Percentiles rank a stretch among this genome's conserved stretches.
These are phyloP conservation scores for Trichosanthes truncata DNA, from an alignment of 306 rosid species.

Conservation along the genomic window DNA sequence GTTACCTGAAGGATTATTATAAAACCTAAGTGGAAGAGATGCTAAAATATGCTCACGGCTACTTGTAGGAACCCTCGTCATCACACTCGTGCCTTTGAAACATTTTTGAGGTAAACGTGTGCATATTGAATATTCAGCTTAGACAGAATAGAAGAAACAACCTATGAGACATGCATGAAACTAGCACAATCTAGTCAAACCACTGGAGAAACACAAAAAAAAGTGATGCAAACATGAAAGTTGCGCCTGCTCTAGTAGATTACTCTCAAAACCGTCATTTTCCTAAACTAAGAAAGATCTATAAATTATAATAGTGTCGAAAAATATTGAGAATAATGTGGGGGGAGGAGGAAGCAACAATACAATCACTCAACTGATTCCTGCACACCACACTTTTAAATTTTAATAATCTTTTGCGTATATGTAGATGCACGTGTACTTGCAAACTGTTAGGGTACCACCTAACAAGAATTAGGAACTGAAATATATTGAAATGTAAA, in stretches of 20 bases:
- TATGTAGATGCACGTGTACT: not conserved
- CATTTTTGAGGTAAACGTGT: not conserved
- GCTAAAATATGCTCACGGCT: not conserved
- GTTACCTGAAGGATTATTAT: not conserved
- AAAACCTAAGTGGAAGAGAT: not conserved
- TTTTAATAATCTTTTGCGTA: not conserved
- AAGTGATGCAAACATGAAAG: not conserved
- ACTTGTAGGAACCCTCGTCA: not conserved
- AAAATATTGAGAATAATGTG: not conserved
- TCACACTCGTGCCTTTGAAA: not conserved
- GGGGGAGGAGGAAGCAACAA: not conserved
- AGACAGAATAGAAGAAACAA: not conserved
- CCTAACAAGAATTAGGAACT: too few relatives aligned
- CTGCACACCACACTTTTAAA: too few relatives aligned
- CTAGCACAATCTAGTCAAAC: not conserved
- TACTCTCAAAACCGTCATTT: not conserved
- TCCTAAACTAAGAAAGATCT: not conserved
- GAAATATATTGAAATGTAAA: too few relatives aligned
- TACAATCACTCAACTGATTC: not conserved
- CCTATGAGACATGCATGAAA: not conserved
- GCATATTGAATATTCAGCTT: not conserved
- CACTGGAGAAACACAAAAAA: not conserved
- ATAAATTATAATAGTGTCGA: not conserved
- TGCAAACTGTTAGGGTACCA: too few relatives aligned
- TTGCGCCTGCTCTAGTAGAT: not conserved